phyloP scores from a whole-genome alignment of 352 stramenopile species.

The Poterioochromonas sp. region DNA sequence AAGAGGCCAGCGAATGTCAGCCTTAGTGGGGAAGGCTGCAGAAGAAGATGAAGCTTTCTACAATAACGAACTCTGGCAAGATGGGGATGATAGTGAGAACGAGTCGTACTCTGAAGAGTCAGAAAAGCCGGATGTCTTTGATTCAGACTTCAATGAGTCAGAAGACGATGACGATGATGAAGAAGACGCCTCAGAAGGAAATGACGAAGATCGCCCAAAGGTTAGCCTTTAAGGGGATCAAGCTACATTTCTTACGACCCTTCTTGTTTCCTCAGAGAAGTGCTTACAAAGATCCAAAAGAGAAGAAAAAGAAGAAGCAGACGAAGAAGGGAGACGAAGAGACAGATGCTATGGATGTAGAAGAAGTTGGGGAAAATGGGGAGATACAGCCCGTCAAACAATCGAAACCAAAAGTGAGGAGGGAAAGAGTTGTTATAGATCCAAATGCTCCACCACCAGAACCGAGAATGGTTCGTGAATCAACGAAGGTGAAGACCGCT shows the following conservation, averaged over 20 bases:
- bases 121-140: conserved; percentile 34
- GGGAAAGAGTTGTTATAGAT: background rate
- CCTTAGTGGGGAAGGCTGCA: conserved; percentile 28
- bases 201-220: background rate
- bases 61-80: conserved; percentile 13
- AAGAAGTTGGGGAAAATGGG: background rate
- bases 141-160: conserved; percentile 36
- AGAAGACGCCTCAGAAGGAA: conserved; percentile 36
- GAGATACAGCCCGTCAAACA: background rate
- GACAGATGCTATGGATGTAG: background rate
- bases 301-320: background rate
- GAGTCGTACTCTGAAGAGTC: conserved; percentile 32
- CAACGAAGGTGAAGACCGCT: conserved; percentile 20
- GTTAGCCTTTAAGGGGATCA: background rate
- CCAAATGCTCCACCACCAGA: background rate
- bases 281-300: too few relatives aligned
- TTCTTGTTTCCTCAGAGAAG: background rate
- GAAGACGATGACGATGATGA: conserved; percentile 33
- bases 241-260: background rate
- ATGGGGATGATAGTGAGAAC: conserved; percentile 23
- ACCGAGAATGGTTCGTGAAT: background rate
- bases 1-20: conserved; percentile 23
- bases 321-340: background rate
- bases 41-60: conserved; percentile 36
- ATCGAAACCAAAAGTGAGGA: background rate